phyloP scores from a whole-genome alignment of 495 filamentous ascomycete species.

The Aspergillus biplanus region DNA sequence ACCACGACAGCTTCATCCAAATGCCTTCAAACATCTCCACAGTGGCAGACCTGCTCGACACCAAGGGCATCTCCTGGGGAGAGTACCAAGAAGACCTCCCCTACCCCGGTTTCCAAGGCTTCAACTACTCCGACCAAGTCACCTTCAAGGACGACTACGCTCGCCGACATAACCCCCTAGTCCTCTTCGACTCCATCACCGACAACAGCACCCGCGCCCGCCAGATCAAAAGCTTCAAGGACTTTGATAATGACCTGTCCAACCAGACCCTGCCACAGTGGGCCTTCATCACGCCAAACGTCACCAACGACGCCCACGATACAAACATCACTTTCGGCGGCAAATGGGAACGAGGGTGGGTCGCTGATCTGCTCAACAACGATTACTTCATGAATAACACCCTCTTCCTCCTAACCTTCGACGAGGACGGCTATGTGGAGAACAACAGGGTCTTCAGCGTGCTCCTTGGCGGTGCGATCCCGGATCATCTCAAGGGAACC shows the following conservation, averaged over 20 bases:
- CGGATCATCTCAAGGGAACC: conserved; percentile 58
- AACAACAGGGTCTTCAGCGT: conserved; percentile 60
- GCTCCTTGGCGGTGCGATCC: conserved; percentile 69
- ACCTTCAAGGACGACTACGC: conserved; percentile 61
- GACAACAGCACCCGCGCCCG: conserved; percentile 54
- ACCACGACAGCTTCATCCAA: conserved; percentile 63
- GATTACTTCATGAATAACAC: conserved; percentile 69
- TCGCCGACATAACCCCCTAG: conserved; percentile 72
- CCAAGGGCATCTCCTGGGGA: conserved; percentile 67
- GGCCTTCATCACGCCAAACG: conserved; percentile 76
- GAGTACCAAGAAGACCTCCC: conserved; percentile 72
- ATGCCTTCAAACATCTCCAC: conserved; percentile 66
- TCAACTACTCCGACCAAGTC: conserved; percentile 50
- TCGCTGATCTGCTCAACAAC: conserved; percentile 63
- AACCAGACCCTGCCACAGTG: conserved; percentile 65
- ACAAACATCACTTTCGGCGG: conserved; percentile 63
- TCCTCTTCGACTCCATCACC: conserved; percentile 63
- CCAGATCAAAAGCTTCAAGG: conserved; percentile 68
- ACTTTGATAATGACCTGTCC: conserved; percentile 61
- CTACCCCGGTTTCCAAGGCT: conserved; percentile 66
- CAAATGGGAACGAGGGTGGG: conserved; percentile 60
- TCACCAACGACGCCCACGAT: conserved; percentile 75
- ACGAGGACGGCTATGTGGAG: conserved; percentile 65
- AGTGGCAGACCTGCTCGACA: conserved; percentile 69
- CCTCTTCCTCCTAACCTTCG: conserved; percentile 65